phyloP scores from a whole-genome alignment of 1,284 basidiomycete genomes.

The Apiotrichum sp. region DNA sequence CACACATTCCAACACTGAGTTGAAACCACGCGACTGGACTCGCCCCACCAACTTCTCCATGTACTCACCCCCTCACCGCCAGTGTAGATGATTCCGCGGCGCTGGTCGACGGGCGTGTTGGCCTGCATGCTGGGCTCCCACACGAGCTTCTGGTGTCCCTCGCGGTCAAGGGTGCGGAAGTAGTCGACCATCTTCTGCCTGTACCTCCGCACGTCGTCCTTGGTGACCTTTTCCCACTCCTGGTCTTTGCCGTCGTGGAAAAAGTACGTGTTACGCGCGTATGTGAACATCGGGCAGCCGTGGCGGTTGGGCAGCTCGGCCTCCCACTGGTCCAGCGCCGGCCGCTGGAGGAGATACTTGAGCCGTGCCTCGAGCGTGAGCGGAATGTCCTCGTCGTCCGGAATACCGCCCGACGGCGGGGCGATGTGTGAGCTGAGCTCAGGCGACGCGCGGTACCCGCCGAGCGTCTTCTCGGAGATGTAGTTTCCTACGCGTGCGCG shows the following conservation, averaged over 20 bases:
- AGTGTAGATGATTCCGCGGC: constrained; percentile 47
- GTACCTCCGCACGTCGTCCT: constrained; percentile 36
- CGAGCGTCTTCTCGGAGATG: neutral
- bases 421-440: constrained; percentile 19
- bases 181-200: constrained; percentile 43
- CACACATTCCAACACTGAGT: no score
- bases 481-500: constrained; percentile 4
- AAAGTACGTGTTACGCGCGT: constrained; percentile 42
- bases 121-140: constrained; percentile 37
- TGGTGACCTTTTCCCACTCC: constrained; percentile 38
- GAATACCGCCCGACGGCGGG: constrained; percentile 27
- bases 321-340: constrained; percentile 41
- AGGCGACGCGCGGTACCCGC: neutral
- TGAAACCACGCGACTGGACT: no score
- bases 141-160: constrained; percentile 35
- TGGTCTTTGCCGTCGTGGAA: constrained; percentile 42
- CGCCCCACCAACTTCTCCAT: no score
- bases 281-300: constrained; percentile 41
- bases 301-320: constrained; percentile 36
- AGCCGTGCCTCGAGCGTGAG: constrained; percentile 36
- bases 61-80: constrained; percentile 44
- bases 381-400: constrained; percentile 24
- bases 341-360: constrained; percentile 28
- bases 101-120: constrained; percentile 22
- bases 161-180: constrained; percentile 37